phyloP scores from a whole-genome alignment of 1,284 basidiomycete species.

The Rhodotorula sp. region DNA sequence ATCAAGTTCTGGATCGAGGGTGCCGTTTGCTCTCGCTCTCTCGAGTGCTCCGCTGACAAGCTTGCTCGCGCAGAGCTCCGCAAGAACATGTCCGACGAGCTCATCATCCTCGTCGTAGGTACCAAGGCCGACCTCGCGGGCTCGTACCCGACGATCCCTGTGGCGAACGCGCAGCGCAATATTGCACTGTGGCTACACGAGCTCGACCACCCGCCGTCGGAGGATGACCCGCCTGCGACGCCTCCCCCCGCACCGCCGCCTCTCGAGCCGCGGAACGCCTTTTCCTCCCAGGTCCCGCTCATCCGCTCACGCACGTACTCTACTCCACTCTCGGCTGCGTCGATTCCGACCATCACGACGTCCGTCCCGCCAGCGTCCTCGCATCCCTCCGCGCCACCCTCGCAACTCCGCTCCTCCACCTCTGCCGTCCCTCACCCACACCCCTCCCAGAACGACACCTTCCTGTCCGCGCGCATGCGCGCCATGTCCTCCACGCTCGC shows the following conservation, averaged over 20 bases:
- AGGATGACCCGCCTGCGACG: neutral
- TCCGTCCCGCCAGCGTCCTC: neutral
- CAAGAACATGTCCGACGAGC: conserved; percentile 67
- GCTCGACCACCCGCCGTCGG: conserved; percentile 6
- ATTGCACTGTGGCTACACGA: conserved; percentile 45
- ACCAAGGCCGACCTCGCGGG: conserved; percentile 78
- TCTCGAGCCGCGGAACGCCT: neutral
- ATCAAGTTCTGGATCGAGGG: conserved; percentile 92
- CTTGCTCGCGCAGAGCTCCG: conserved; percentile 69
- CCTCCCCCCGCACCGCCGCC: neutral
- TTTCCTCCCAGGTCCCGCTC: neutral
- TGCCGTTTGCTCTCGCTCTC: neutral
- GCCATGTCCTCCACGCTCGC: conserved; percentile 12
- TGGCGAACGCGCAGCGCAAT: conserved; percentile 68
- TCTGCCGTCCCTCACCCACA: neutral
- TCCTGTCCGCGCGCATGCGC: conserved; percentile 3
- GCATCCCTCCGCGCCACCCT: neutral
- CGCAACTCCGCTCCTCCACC: neutral
- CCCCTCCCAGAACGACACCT: neutral
- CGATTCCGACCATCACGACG: conserved; percentile 23
- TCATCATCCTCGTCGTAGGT: conserved; percentile 89
- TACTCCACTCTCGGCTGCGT: neutral
- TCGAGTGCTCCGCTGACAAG: neutral
- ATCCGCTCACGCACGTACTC: conserved; percentile 4
- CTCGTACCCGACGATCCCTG: conserved; percentile 61